These are phyloP conservation scores for Pestalotiopsis sp. DNA, from an alignment of 2,329 filamentous ascomycete species.

Conservation along the genomic window DNA sequence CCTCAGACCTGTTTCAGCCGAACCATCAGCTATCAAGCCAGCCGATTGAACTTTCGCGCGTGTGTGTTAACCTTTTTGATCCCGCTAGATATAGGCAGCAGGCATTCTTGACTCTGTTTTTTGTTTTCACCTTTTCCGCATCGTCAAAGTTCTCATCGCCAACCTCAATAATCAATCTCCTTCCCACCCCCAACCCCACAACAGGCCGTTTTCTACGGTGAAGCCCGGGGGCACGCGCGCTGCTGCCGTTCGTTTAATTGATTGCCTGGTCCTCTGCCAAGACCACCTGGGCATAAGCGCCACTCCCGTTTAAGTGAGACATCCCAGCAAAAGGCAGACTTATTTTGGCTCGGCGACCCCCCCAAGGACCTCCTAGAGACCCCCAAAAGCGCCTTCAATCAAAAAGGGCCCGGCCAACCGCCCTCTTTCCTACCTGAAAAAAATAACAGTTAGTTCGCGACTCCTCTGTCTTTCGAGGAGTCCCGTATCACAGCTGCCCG, in stretches of 20 bases:
- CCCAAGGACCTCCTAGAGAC: not conserved
- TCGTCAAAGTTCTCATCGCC: not conserved
- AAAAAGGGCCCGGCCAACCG: slow-evolving; percentile 6
- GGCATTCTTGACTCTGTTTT: not conserved
- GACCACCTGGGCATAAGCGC: not conserved
- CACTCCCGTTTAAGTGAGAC: slow-evolving; percentile 11
- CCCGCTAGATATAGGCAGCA: not conserved
- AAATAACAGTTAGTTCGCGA: not conserved
- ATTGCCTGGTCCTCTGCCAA: not conserved
- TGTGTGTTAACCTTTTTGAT: not conserved
- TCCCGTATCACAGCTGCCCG: slow-evolving; percentile 36
- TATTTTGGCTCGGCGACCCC: slow-evolving; percentile 8
- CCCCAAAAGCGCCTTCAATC: not conserved
- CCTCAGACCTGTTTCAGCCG: slow-evolving; percentile 37
- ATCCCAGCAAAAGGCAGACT: not conserved
- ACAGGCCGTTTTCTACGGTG: not conserved
- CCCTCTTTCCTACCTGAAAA: slow-evolving; percentile 3
- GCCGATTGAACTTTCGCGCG: not conserved
- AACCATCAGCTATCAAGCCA: slow-evolving; percentile 13
- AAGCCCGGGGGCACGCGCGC: not conserved
- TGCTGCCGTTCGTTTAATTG: not conserved
- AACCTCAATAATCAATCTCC: not conserved
- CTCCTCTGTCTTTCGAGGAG: slow-evolving; percentile 26
- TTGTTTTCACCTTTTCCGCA: not conserved
- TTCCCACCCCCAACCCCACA: not conserved